Evolutionary conservation across 495 filamentous ascomycete species (phyloP).

Genomic region (Lepidopterella palustris): DNA sequence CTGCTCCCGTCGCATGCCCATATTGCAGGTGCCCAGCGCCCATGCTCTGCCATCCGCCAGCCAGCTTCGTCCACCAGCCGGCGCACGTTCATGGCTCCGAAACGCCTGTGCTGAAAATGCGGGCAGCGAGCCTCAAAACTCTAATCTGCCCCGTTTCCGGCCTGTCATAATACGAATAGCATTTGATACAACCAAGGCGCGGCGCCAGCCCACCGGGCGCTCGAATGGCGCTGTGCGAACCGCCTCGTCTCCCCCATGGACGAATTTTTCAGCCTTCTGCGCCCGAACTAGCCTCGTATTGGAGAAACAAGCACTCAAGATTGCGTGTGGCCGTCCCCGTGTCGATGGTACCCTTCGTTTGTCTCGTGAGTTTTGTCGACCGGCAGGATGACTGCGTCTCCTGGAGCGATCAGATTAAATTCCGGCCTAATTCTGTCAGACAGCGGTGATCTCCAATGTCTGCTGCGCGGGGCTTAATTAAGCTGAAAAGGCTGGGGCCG

Average conservation of each 20-base stretch:
- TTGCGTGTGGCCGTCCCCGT: neutral
- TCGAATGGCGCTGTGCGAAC: neutral
- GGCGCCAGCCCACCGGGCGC: neutral
- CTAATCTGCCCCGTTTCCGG: neutral
- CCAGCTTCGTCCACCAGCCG: too few relatives aligned
- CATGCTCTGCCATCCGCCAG: too few relatives aligned
- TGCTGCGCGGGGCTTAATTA: slow-evolving; percentile 20
- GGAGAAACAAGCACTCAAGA: neutral
- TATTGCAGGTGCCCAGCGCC: too few relatives aligned
- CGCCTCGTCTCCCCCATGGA: neutral
- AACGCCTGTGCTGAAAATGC: too few relatives aligned
- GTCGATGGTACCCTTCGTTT: too few relatives aligned
- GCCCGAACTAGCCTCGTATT: neutral
- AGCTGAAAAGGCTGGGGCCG: slow-evolving; percentile 8
- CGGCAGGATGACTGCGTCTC: too few relatives aligned
- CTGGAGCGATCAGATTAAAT: neutral
- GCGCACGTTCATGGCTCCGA: too few relatives aligned
- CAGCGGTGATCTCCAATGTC: slow-evolving; percentile 7
- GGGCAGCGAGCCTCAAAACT: too few relatives aligned
- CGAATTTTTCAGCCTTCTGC: neutral
- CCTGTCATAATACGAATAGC: too few relatives aligned
- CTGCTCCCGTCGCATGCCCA: neutral
- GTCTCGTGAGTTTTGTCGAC: too few relatives aligned
- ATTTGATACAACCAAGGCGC: neutral
- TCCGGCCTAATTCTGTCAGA: slow-evolving; percentile 1